Evolutionary conservation across 169 alveolate genomes (phyloP).

Genomic region (Plasmodium cynomolgi): DNA sequence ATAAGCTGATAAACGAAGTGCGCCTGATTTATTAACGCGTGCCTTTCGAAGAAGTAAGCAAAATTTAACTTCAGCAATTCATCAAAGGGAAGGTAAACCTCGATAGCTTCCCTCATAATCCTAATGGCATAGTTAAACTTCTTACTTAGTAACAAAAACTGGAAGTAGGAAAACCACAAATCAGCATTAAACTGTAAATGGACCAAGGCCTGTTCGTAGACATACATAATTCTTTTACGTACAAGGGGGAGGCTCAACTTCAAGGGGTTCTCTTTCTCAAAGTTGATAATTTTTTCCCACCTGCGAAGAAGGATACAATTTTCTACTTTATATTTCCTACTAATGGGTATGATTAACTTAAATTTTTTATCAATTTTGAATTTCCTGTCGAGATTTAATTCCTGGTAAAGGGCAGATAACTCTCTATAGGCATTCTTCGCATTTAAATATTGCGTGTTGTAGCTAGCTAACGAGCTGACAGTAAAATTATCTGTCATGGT

Average conservation of each 20-base stretch:
- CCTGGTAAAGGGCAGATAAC: conserved; percentile 33
- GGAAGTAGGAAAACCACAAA: conserved; percentile 84
- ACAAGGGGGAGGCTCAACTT: conserved; percentile 49
- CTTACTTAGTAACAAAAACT: conserved; percentile 77
- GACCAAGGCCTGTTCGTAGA: conserved; percentile 76
- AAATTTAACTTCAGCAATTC: conserved; percentile 63
- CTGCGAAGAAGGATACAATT: conserved; percentile 17
- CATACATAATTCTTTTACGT: conserved; percentile 79
- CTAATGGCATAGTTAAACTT: conserved; percentile 73
- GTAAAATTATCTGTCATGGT: conserved; percentile 29
- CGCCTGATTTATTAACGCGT: conserved; percentile 59
- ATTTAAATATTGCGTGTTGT: conserved; percentile 54
- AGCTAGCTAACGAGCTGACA: conserved; percentile 16
- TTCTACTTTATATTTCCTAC: conserved; percentile 64
- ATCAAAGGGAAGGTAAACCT: conserved; percentile 56
- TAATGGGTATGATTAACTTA: conserved; percentile 77
- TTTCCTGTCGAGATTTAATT: conserved; percentile 68
- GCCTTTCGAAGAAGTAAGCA: conserved; percentile 68
- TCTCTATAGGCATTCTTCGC: conserved; percentile 67
- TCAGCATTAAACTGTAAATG: conserved; percentile 78
- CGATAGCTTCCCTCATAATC: conserved; percentile 63
- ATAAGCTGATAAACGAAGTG: conserved; percentile 62
- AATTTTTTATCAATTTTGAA: conserved; percentile 56
- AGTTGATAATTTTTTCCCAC: conserved; percentile 83
- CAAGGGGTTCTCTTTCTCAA: conserved; percentile 82